phyloP scores from a whole-genome alignment of 805 yeast genomes.

The Pichia californica region DNA sequence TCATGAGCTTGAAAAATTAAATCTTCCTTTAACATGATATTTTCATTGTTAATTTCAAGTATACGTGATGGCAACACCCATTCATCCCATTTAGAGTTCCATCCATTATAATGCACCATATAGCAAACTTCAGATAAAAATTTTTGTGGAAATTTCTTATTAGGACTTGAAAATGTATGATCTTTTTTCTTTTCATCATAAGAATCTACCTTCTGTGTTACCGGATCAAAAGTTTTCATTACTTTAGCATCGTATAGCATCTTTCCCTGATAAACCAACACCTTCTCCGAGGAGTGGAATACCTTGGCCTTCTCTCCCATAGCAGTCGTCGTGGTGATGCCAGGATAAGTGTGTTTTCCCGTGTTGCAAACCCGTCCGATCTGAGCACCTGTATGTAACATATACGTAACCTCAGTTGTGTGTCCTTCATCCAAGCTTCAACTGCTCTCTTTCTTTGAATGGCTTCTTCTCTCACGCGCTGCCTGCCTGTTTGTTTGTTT shows the following conservation, averaged over 20 bases:
- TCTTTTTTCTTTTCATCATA: conserved; percentile 32
- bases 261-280: conserved; percentile 87
- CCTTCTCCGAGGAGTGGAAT: conserved; percentile 23
- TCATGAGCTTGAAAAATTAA: conserved; percentile 30
- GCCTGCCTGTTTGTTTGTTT: too few species aligned
- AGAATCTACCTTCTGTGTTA: conserved; percentile 31
- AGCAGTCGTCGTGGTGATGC: too few species aligned
- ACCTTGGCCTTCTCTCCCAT: background rate
- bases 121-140: conserved; percentile 30
- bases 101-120: conserved; percentile 85
- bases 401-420: too few species aligned
- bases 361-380: too few species aligned
- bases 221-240: conserved; percentile 54
- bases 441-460: too few species aligned
- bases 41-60: conserved; percentile 62
- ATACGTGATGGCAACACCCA: conserved; percentile 78
- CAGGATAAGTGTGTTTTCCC: too few species aligned
- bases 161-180: conserved; percentile 24
- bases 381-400: too few species aligned
- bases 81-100: conserved; percentile 96
- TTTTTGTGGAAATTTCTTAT: conserved; percentile 18
- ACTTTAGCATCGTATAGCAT: conserved; percentile 84
- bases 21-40: conserved; percentile 54
- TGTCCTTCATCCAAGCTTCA: too few species aligned
- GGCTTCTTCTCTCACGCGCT: too few species aligned